Evolutionary conservation across 805 yeast genomes (phyloP).

Genomic region (Metschnikowia chrysomelidarum): DNA sequence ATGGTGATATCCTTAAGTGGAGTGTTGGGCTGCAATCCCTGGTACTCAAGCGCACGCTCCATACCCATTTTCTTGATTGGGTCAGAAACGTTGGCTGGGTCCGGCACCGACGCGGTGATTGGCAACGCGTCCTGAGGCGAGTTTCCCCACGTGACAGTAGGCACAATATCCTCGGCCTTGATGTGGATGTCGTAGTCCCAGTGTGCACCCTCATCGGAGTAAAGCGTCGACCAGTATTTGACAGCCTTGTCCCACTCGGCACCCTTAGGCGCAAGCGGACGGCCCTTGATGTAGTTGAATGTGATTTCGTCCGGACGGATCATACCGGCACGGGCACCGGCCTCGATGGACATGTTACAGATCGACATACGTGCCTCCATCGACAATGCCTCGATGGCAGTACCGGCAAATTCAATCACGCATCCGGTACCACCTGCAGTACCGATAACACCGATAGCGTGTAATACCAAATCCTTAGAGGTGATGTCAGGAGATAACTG

Average conservation of each 20-base stretch:
- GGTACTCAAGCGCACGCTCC: conserved; percentile 88
- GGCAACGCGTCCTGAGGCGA: conserved; percentile 99
- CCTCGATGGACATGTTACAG: conserved; percentile 99
- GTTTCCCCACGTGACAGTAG: conserved; percentile 99
- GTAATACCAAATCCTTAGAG: conserved; percentile 91
- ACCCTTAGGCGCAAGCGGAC: conserved; percentile 94
- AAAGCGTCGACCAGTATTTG: conserved; percentile 83
- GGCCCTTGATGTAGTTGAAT: conserved; percentile 83
- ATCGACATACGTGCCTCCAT: conserved; percentile 99
- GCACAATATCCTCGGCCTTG: conserved; percentile 80
- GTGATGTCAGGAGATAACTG: conserved; percentile 86
- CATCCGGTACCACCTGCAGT: conserved; percentile 99
- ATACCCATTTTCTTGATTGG: conserved; percentile 78
- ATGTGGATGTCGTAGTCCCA: conserved; percentile 84
- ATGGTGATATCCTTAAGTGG: conserved; percentile 71
- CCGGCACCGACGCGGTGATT: conserved; percentile 86
- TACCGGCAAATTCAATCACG: conserved; percentile 96
- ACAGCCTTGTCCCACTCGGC: conserved; percentile 95
- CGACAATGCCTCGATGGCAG: conserved; percentile 82
- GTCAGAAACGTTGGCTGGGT: conserved; percentile 70
- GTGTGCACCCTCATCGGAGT: conserved; percentile 84
- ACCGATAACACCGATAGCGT: conserved; percentile 94
- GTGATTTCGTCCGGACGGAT: conserved; percentile 92
- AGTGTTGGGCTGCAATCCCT: conserved; percentile 84
- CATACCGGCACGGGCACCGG: conserved; percentile 99